Base-by-base conservation (phyloP, 306 rosid species). In the Myrica gale region DNA sequence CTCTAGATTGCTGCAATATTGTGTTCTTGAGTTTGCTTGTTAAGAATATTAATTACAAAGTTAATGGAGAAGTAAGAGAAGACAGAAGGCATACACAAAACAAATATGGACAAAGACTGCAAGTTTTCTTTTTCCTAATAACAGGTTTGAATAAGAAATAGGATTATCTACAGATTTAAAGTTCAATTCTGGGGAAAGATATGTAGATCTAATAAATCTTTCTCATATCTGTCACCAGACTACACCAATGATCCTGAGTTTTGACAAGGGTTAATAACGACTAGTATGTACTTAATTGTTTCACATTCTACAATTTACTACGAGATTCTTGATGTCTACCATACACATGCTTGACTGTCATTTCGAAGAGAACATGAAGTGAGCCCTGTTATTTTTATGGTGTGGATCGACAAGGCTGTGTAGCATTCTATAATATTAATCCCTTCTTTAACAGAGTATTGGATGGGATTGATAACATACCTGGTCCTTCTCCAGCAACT, bases 401-500 rank as follows among this genome's bases (percentile, higher is more conserved):
- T 65, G 5, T 41, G 32, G 32, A 57, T 19, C 5, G 16, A 57
- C 65, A 10, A 57, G 65, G 65, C 39, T 4, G 20, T 50, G 58
- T 56, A 16, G 48, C 54, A 13, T 17, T 5, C 52, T 46, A 48
- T 23, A 51, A 53, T 26, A 68, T 21, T 41, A 9, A 41, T 11
- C 52, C 52, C 32, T 26, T 75, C 45, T 6, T 7, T 8, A 47
- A 68, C 58, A 76, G 44, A 54, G 41, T 68, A 16, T n/a, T 70
- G 80, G 45, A 58, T 47, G 46, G 44, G 51, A 23, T 53, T 57
- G 76, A 15, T 61, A 21, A 72, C 65, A 73, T 83, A 94, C 98
- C 98, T 91, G 98, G 82, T 94, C 98, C 62, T 75, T 87, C 83
- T 90, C 97, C 48, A 80, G 19, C 87, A 94, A 84, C 72, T 77